These are phyloP conservation scores for Moesziomyces parantarcticus DNA, from an alignment of 1,284 basidiomycete genomes.

Conservation along the genomic window DNA sequence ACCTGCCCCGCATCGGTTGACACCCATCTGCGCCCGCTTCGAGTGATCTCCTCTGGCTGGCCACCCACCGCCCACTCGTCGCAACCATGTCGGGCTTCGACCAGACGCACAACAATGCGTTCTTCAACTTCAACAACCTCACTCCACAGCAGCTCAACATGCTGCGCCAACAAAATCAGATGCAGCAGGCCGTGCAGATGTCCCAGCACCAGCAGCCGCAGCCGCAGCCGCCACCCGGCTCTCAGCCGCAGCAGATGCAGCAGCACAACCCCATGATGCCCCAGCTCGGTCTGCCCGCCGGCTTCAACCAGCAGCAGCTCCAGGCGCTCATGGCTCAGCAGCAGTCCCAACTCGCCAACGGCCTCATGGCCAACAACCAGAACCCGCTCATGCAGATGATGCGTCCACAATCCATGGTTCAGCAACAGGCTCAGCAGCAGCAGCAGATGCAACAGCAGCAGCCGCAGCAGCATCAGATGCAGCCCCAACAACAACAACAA, in stretches of 20 bases:
- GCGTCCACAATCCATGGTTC: conserved; percentile 31
- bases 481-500: conserved; percentile 19
- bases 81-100: conserved; percentile 52
- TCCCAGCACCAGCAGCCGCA: conserved; percentile 33
- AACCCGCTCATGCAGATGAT: conserved; percentile 41
- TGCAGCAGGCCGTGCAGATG: conserved; percentile 39
- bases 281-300: conserved; percentile 38
- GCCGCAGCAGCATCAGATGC: conserved; percentile 15
- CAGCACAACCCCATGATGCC: conserved; percentile 48
- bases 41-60: too few relatives aligned
- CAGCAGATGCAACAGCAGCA: conserved; percentile 29
- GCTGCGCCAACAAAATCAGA: conserved; percentile 48
- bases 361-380: conserved; percentile 34
- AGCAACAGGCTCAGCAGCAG: conserved; percentile 31
- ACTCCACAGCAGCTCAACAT: conserved; percentile 50
- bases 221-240: conserved; percentile 27
- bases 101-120: conserved; percentile 38
- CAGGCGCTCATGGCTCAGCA: conserved; percentile 46
- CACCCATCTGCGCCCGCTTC: too few relatives aligned
- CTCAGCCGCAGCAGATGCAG: conserved; percentile 41
- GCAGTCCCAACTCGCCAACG: conserved; percentile 37
- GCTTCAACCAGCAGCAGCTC: conserved; percentile 52
- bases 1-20: too few relatives aligned
- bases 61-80: background rate
- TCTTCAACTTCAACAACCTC: conserved; percentile 52